Evolutionary conservation across 2,329 filamentous ascomycete genomes (phyloP).

Genomic region (Calonectria crousiana): DNA sequence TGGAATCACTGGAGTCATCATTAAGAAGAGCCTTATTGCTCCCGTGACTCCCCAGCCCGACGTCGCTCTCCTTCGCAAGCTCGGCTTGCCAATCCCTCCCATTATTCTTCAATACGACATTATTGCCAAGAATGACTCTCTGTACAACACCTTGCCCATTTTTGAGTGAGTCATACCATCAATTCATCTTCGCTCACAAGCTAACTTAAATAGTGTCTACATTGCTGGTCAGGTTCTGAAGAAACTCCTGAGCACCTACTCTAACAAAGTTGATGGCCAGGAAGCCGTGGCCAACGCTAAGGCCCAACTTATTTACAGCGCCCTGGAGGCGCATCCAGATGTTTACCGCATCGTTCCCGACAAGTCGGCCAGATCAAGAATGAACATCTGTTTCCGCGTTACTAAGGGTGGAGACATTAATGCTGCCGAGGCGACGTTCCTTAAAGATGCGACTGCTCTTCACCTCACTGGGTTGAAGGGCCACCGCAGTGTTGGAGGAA

Average conservation of each 20-base stretch:
- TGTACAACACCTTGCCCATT: conserved; percentile 96
- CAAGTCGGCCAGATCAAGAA: conserved; percentile 81
- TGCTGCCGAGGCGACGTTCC: conserved; percentile 82
- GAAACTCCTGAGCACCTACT: conserved; percentile 74
- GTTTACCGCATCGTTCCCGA: conserved; percentile 84
- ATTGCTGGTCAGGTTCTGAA: conserved; percentile 91
- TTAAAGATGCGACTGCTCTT: conserved; percentile 76
- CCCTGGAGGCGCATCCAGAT: conserved; percentile 78
- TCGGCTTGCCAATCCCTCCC: conserved; percentile 83
- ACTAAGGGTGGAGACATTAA: conserved; percentile 69
- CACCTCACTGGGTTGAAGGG: conserved; percentile 88
- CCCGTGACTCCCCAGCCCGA: conserved; percentile 67
- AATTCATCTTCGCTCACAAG: background rate
- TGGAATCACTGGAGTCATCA: conserved; percentile 86
- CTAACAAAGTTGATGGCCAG: conserved; percentile 81
- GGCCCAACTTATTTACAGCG: conserved; percentile 79
- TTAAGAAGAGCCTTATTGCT: conserved; percentile 84
- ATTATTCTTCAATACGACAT: conserved; percentile 86
- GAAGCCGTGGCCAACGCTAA: conserved; percentile 80
- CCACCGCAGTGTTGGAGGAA: conserved; percentile 78
- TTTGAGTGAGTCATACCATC: conserved; percentile 72
- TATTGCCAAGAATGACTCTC: conserved; percentile 90
- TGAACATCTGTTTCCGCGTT: conserved; percentile 96
- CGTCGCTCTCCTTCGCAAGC: conserved; percentile 75
- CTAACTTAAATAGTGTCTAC: conserved; percentile 72